Conservation (phyloP, 768 basidiomycete genomes). For the Mycena kentingensis region DNA sequence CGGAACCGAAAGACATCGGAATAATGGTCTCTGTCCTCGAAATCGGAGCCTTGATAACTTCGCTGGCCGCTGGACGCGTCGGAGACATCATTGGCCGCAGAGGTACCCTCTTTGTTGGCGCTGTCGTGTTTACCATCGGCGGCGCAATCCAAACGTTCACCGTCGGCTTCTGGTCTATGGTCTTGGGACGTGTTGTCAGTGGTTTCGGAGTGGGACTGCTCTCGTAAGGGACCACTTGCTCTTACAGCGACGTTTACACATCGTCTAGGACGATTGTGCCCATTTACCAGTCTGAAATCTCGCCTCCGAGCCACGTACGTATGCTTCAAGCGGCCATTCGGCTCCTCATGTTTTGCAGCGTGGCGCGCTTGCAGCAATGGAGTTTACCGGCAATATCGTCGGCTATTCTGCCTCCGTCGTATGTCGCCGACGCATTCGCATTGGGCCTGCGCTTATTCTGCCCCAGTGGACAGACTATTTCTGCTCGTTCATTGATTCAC, state of each 20-base stretch:
- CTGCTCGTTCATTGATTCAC: slow-evolving; percentile 82
- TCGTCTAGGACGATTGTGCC: slow-evolving; percentile 82
- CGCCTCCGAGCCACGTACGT: slow-evolving; percentile 81
- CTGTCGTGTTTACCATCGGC: slow-evolving; percentile 81
- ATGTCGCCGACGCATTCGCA: slow-evolving; percentile 34
- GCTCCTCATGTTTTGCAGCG: slow-evolving; percentile 48
- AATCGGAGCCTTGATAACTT: slow-evolving; percentile 89
- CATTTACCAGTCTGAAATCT: slow-evolving; percentile 95
- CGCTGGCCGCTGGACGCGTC: slow-evolving; percentile 83
- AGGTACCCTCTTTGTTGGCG: slow-evolving; percentile 82
- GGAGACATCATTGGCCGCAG: slow-evolving; percentile 86
- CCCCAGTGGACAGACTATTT: slow-evolving; percentile 91
- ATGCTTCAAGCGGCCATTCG: background rate
- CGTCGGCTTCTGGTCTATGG: slow-evolving; percentile 76
- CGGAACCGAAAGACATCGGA: slow-evolving; percentile 73
- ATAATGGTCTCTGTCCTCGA: slow-evolving; percentile 96
- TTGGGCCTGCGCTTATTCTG: background rate
- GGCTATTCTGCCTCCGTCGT: slow-evolving; percentile 92
- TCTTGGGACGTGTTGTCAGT: slow-evolving; percentile 77
- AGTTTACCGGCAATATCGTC: slow-evolving; percentile 90
- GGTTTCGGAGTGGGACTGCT: slow-evolving; percentile 91
- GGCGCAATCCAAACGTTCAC: slow-evolving; percentile 87
- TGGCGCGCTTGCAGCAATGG: slow-evolving; percentile 91
- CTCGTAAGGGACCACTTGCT: slow-evolving; percentile 55
- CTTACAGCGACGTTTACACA: background rate